Evolutionary conservation across 371 early-diverging fungal species (phyloP).

Genomic region (Mucor mucedo): DNA sequence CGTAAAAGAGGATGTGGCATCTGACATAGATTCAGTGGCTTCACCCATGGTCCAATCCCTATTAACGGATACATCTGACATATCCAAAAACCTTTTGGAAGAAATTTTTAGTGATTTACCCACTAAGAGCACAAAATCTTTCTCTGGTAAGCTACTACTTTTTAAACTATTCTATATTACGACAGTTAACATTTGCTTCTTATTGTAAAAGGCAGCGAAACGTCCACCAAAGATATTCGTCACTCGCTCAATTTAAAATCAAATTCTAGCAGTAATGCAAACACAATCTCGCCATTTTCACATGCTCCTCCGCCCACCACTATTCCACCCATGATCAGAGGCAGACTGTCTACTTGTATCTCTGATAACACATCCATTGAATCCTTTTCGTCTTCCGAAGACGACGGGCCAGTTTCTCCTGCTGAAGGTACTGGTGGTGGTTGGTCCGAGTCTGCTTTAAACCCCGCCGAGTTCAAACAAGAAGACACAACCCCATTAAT

Average conservation of each 20-base stretch:
- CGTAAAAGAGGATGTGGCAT: background rate
- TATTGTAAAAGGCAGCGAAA: background rate
- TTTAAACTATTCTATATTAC: background rate
- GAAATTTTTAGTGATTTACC: constrained; percentile 20
- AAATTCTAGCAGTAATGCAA: background rate
- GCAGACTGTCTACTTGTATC: background rate
- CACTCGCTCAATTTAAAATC: background rate
- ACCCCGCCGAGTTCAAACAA: background rate
- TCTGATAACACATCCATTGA: background rate
- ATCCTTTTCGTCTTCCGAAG: constrained; percentile 4
- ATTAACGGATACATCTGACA: constrained; percentile 12
- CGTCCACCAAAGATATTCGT: background rate
- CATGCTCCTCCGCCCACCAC: background rate
- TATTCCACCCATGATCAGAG: background rate
- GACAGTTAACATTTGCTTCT: background rate
- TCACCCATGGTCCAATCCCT: constrained; percentile 1
- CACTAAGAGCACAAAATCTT: background rate
- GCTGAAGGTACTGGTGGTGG: too few species aligned
- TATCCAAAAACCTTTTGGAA: constrained; percentile 16
- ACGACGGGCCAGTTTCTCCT: background rate
- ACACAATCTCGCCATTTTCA: background rate
- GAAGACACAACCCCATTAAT: constrained; percentile 6
- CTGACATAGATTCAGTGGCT: background rate
- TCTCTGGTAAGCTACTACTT: background rate
- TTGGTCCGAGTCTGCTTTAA: background rate